phyloP scores from a whole-genome alignment of 2,329 filamentous ascomycete species.

The Hypoxylon sp. region DNA sequence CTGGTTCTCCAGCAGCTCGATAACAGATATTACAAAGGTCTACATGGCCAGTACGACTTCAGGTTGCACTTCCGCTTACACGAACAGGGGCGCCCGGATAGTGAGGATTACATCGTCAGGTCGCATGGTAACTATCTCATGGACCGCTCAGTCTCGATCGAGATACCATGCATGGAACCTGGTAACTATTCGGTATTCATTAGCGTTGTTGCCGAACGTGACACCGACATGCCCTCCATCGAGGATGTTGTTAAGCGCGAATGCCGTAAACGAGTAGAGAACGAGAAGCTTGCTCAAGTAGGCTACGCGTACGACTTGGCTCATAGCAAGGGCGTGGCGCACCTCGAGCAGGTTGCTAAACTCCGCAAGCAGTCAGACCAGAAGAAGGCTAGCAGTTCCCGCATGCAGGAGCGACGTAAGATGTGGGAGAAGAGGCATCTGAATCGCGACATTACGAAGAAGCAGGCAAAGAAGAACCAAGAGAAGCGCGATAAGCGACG shows the following conservation, averaged over 20 bases:
- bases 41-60: slow-evolving; percentile 71
- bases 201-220: slow-evolving; percentile 67
- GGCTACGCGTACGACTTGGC: slow-evolving; percentile 73
- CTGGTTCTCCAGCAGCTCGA: slow-evolving; percentile 75
- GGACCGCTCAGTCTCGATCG: slow-evolving; percentile 71
- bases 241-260: slow-evolving; percentile 71
- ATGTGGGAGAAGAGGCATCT: slow-evolving; percentile 66
- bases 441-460: slow-evolving; percentile 57
- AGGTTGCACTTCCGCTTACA: slow-evolving; percentile 68
- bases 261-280: slow-evolving; percentile 63
- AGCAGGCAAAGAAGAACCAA: slow-evolving; percentile 59
- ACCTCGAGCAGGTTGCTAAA: slow-evolving; percentile 66
- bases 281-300: slow-evolving; percentile 72
- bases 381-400: slow-evolving; percentile 64
- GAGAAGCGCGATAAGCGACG: slow-evolving; percentile 57
- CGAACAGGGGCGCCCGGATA: slow-evolving; percentile 63
- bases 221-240: slow-evolving; percentile 61
- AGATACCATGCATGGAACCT: slow-evolving; percentile 68
- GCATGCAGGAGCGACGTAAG: slow-evolving; percentile 62
- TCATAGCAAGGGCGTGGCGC: slow-evolving; percentile 69
- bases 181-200: slow-evolving; percentile 72
- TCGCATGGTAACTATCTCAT: slow-evolving; percentile 72
- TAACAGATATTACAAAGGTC: slow-evolving; percentile 72
- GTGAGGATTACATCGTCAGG: slow-evolving; percentile 73
- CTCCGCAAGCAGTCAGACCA: slow-evolving; percentile 66